Conservation (phyloP, 1,139 yeast species). For the Candida sp. region DNA sequence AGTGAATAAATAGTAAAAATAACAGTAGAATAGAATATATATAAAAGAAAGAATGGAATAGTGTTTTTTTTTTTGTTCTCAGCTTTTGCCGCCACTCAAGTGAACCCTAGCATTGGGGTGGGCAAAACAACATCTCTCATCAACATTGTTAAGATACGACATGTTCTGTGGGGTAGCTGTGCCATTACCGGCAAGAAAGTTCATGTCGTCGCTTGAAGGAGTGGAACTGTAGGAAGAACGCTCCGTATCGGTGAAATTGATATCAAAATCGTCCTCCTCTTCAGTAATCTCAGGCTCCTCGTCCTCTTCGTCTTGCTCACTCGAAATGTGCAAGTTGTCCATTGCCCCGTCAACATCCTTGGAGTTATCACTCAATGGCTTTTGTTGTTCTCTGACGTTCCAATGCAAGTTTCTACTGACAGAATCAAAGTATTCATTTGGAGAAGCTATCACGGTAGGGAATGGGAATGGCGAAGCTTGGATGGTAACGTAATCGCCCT, state of each 20-base stretch:
- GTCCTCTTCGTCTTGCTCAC: conserved; percentile 5
- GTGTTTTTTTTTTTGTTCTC: no score
- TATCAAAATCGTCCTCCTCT: conserved; percentile 27
- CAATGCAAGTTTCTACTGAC: conserved; percentile 85
- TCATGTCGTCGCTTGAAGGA: conserved; percentile 18
- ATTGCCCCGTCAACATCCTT: conserved; percentile 8
- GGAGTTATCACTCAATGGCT: conserved; percentile 51
- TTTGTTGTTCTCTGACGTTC: conserved; percentile 85
- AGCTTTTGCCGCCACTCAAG: conserved; percentile 18
- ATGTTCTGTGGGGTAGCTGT: conserved; percentile 36
- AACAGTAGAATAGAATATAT: no score
- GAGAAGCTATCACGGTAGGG: conserved; percentile 80
- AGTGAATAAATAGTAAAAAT: not conserved
- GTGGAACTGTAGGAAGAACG: conserved; percentile 13
- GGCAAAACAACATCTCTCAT: conserved; percentile 41
- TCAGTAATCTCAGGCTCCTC: conserved; percentile 7
- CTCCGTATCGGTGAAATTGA: conserved; percentile 27
- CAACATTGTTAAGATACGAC: conserved; percentile 24
- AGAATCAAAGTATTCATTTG: conserved; percentile 81
- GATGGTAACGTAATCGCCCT: conserved; percentile 79
- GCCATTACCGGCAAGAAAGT: conserved; percentile 26
- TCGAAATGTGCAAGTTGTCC: conserved; percentile 16
- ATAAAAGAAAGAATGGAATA: not conserved
- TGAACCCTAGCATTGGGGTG: conserved; percentile 44
- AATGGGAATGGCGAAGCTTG: conserved; percentile 84